Percentiles rank a stretch among this genome's conserved stretches.
These are phyloP conservation scores for Annona squamosa DNA, from an alignment of 164 flowering plant species.

Conservation along the genomic window DNA sequence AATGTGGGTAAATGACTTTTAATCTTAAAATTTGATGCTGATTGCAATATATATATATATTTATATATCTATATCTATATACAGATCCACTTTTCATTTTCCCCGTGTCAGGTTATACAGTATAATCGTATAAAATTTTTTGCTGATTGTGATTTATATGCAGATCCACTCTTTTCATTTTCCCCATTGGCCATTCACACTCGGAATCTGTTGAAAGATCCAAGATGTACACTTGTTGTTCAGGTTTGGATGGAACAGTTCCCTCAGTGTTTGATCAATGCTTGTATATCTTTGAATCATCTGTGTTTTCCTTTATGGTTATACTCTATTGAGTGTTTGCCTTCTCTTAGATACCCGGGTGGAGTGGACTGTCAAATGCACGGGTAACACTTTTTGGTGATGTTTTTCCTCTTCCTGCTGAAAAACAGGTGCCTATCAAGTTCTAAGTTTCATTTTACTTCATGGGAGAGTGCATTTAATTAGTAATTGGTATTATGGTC, in stretches of 20 bases:
- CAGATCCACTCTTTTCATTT: conserved; percentile 97
- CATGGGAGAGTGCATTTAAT: not conserved
- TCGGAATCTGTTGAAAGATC: conserved; percentile 79
- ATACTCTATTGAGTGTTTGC: conserved; percentile 18
- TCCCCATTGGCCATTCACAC: conserved; percentile 99
- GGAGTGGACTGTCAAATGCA: conserved; percentile 98
- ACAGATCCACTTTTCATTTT: too few relatives aligned
- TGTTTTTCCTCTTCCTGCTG: conserved; percentile 72
- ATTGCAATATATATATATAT: too few relatives aligned
- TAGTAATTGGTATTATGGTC: too few relatives aligned
- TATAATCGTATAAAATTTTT: not conserved
- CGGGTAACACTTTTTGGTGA: conserved; percentile 98
- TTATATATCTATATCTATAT: too few relatives aligned
- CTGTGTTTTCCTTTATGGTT: conserved; percentile 8
- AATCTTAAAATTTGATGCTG: too few relatives aligned
- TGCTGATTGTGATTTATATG: conserved; percentile 9
- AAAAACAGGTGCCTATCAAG: conserved; percentile 62
- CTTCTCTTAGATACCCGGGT: conserved; percentile 82
- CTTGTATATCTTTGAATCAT: conserved; percentile 11
- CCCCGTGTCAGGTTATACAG: too few relatives aligned
- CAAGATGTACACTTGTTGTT: conserved; percentile 92
- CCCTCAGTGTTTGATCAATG: not conserved
- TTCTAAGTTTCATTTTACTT: not conserved
- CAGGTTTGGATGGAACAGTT: conserved; percentile 51
- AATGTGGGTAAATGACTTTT: too few relatives aligned